Base-by-base conservation (phyloP, 768 basidiomycete genomes). In the Leccinum sublutescens region DNA sequence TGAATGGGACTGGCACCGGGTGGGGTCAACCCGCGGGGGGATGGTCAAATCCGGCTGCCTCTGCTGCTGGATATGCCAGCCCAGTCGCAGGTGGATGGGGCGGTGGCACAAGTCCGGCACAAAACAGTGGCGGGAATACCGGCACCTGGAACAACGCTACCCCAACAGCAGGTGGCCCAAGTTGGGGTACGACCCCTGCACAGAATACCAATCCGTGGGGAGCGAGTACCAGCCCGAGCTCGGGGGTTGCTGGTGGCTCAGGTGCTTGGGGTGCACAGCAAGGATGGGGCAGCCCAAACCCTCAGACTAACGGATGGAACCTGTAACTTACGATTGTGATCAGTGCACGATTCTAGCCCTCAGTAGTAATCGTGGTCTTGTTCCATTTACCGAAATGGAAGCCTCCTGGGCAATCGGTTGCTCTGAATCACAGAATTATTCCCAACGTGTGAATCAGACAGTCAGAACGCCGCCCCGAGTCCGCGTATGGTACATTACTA, bases 271-370 rank as follows among this genome's bases (percentile, higher is more conserved):
- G 68, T n/a, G 61, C 62, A 40, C 77, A 59, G 52, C 68, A 59
- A 66, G 85, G 85, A 11, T 85, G 79, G 83, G 76, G 73, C 55
- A 85, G 79, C 66, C 78, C 81, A 36, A 75, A 63, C 38, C 81
- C 71, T 56, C 81, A 79, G 55, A 66, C 81, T 17, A 81, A 81
- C 63, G 85, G 85, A 17, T 86, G 85, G 85, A 83, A 78, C 56
- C 50, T 76, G 29, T 74, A 52, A 68, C 21, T 9, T 14, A 8
- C 17, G 10, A 17, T 47, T 43, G 12, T 52, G 5, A 45, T 57
- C 11, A 31, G 11, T 15, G 15, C 9, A 15, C 3, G 17, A 43
- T 43, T 19, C n/a, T 9, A 17, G 43, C 19, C 10, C 10, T 11
- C 23, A 15, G 14, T 49, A 49, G 4, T 4, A 15, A 21, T 15